Evolutionary conservation across 2,329 filamentous ascomycete genomes (phyloP), one percentile per base, ranked within the genome.

Genomic region (Shiraia bambusicola): DNA sequence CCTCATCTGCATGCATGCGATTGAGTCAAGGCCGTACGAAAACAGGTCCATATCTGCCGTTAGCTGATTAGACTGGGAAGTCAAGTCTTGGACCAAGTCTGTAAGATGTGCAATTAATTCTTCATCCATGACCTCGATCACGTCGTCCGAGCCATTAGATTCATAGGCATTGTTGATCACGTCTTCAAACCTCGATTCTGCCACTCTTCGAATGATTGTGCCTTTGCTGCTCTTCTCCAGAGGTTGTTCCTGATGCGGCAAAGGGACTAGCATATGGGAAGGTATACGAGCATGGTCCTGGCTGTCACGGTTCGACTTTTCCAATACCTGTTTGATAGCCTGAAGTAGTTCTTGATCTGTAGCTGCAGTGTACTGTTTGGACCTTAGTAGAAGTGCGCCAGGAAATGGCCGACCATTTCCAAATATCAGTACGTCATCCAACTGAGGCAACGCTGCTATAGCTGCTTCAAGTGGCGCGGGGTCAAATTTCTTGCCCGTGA

Each of bases 401-500:
- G 81, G 76, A 36, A 76, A 80, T 1, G 77, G 72, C 39, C 66
- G 67, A 0, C 76, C 76, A n/a, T 76, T 75, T 0, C 83, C 83
- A 53, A 86, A 84, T 8, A 86, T 73, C 15, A 86, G 63, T 0
- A 76, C 77, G 42, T 84, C 81, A 2, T 69, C 59, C 0, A 85
- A 51, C 1, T 75, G 19, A 2, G 61, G 50, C 0, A 72, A 74
- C 1, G 73, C 69, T 1, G 73, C 62, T 4, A 86, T 73, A 0
- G 70, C 72, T 2, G 73, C 76, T 59, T 87, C 83, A 3, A 86
- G 59, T 0, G 79, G 77, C 2, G 77, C 76, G 1, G 83, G 82
- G 50, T 86, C 81, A 45, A 86, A 84, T 51, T 86, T 87, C 69
- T 86, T 85, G 2, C 83, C 83, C 6, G 82, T 86, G 8, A 79